Base-by-base conservation (phyloP, 2,329 filamentous ascomycete species). In the Beauveria asiatica region DNA sequence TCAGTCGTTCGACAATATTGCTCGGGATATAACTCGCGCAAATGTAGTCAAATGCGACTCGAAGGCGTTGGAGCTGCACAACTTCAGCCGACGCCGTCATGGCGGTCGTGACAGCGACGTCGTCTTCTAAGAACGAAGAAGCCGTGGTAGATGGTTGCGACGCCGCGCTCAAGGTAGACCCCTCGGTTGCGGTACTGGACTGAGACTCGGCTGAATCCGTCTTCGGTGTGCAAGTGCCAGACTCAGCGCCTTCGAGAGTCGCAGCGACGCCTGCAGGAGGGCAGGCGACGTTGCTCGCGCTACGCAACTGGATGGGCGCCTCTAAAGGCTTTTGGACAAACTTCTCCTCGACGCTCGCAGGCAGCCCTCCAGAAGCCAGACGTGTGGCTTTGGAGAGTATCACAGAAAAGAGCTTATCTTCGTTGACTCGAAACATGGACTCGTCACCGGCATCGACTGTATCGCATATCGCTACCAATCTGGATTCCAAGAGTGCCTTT, bases 391-490 rank as follows among this genome's bases (percentile, higher is more conserved):
- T 97, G 19, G 73, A 69, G 7, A 92, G 64, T 1, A 97, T 69
- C 59, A 87, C 79, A 2, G 73, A 69, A 7, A 88, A 68, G 1
- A 97, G 80, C 69, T 92, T 96, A 13, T 79, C 75, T 67, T 89
- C 81, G 66, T 80, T 94, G 25, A 96, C 75, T 13, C 91, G 84
- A 72, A 89, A 96, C 89, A 97, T 91, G 59, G 76, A 83, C 72
- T 97, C 92, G 62, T 90, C 89, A 16, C 88, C 90, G 1, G 89
- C 89, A 39, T 94, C 88, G 11, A 95, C 88, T 0, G 82, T 87
- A 67, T 97, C 92, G 73, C 92, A 96, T 5, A 94, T 79, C 1
- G 77, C 79, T 1, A 78, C 80, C 75, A 96, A 86, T 41, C 90
- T 81, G 11, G 78, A 73, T 67, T 89, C 84, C 1, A 95, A 70